Evolutionary conservation across 73 alveolate species (phyloP).

Genomic region (Symbiodinium natans): DNA sequence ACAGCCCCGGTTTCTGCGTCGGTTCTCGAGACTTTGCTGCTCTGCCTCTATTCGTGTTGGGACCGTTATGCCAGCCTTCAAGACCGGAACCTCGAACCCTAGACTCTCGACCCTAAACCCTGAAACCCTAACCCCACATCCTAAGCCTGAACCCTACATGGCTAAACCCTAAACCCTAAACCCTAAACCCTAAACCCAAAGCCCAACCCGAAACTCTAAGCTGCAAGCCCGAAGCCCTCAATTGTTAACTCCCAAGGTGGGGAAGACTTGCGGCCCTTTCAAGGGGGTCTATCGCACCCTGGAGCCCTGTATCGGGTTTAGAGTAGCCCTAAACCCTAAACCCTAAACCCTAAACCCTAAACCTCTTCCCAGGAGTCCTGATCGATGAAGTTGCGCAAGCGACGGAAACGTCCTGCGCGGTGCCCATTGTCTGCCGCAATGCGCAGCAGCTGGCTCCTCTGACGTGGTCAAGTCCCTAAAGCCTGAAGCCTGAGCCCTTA

Average conservation of each 20-base stretch:
- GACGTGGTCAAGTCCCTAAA: background rate
- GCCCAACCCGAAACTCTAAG: background rate
- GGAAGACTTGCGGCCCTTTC: no score
- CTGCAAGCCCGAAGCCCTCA: background rate
- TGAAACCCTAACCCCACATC: no score
- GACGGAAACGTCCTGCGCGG: constrained; percentile 71
- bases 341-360: background rate
- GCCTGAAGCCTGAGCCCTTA: background rate
- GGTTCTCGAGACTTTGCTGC: no score
- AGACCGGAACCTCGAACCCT: no score
- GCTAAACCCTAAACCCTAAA: background rate
- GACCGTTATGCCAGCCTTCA: no score
- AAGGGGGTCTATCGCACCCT: no score
- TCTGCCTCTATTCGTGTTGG: no score
- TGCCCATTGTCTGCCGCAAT: constrained; percentile 76
- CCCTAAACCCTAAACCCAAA: background rate
- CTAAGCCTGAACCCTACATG: no score
- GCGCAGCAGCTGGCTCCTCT: constrained; percentile 73
- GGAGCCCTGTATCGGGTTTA: no score
- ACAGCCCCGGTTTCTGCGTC: no score
- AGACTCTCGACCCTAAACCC: no score
- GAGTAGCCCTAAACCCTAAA: background rate
- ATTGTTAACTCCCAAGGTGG: no score
- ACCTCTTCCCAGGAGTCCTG: constrained; percentile 44
- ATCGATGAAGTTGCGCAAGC: constrained; percentile 93